A percentile compares a stretch with the other conserved stretches of the same genome.
Conservation (phyloP, 1,284 basidiomycete genomes). For the Lentinula novae-zelandiae region DNA sequence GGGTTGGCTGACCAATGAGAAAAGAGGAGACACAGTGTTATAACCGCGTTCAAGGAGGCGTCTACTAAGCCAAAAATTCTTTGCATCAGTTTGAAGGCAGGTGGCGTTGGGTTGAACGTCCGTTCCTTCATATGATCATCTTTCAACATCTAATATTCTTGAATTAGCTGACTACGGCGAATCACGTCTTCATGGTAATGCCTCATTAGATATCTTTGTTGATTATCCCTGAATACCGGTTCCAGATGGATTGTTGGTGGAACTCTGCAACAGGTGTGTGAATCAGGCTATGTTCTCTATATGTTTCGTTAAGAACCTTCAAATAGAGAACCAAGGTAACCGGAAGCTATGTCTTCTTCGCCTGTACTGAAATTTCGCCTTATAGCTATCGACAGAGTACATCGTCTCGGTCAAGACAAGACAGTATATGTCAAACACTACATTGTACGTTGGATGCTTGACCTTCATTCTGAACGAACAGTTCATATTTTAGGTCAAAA, state of each 20-base stretch:
- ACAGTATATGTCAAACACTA: conserved; percentile 90
- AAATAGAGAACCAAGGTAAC: conserved; percentile 65
- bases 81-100: conserved; percentile 89
- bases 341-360: neutral
- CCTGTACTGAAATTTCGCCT: conserved; percentile 13
- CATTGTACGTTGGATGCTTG: conserved; percentile 52
- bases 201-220: neutral
- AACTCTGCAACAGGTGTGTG: conserved; percentile 74
- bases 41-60: conserved; percentile 70
- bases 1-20: neutral
- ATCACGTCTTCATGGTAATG: conserved; percentile 83
- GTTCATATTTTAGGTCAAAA: conserved; percentile 42
- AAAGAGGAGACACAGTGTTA: conserved; percentile 65
- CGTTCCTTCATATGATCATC: conserved; percentile 1
- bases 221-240: conserved; percentile 9
- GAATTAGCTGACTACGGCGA: conserved; percentile 65
- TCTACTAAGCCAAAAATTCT: conserved; percentile 74
- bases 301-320: neutral
- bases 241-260: conserved; percentile 95
- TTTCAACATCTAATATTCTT: conserved; percentile 1
- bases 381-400: conserved; percentile 74
- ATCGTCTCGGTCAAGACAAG: conserved; percentile 81
- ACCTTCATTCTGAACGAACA: neutral
- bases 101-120: conserved; percentile 85
- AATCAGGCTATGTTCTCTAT: neutral